A percentile compares a stretch with the other conserved stretches of the same genome.
phyloP scores from a whole-genome alignment of 2,329 filamentous ascomycete genomes.

The Trichophyton rubrum region DNA sequence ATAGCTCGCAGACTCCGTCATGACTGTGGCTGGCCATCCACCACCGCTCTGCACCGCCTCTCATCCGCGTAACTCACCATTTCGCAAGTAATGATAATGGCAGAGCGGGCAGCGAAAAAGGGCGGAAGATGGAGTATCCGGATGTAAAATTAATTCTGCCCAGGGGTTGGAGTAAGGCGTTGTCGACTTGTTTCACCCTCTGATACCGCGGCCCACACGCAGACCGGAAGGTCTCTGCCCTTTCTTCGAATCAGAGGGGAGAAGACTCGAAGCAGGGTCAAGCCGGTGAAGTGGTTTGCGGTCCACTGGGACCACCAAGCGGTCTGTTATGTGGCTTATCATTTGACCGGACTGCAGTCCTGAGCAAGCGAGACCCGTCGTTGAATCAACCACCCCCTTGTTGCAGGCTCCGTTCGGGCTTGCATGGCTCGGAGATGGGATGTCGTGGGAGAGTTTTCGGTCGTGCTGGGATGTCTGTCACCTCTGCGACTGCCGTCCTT shows the following conservation, averaged over 20 bases:
- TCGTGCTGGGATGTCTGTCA: no score
- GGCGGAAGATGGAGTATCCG: neutral
- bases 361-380: neutral
- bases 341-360: neutral
- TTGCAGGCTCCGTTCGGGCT: neutral
- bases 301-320: neutral
- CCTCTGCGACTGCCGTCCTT: no score
- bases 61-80: neutral
- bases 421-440: neutral
- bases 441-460: no score
- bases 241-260: neutral
- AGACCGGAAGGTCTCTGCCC: neutral
- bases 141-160: neutral
- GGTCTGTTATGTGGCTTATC: neutral
- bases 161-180: neutral
- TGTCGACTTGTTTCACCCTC: neutral
- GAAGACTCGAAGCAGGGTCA: neutral
- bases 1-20: neutral
- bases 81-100: neutral
- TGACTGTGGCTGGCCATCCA: neutral
- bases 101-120: neutral
- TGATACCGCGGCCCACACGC: neutral
- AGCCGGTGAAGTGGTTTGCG: neutral
- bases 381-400: neutral
- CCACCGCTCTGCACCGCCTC: neutral